Conservation (phyloP, 2,329 filamentous ascomycete genomes). For the Verticillium dahliae region DNA sequence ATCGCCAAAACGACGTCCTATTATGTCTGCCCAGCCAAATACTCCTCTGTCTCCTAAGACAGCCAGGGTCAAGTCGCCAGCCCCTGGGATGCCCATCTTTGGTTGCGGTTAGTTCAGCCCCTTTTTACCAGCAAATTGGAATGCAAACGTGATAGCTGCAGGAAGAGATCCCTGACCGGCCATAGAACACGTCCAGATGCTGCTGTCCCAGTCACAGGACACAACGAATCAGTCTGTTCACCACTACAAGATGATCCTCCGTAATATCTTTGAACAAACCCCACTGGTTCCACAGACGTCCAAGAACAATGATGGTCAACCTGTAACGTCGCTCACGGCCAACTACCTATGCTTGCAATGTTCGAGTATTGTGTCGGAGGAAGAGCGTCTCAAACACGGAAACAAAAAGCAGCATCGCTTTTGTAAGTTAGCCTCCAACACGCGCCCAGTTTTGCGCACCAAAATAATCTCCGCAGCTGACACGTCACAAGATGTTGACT, state of each 20-base stretch:
- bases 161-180: slow-evolving; percentile 3
- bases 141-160: slow-evolving; percentile 4
- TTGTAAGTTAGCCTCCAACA: slow-evolving; percentile 42
- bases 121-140: not conserved
- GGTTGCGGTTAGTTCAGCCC: slow-evolving; percentile 51
- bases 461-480: slow-evolving; percentile 14
- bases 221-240: slow-evolving; percentile 62
- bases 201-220: slow-evolving; percentile 55
- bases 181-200: slow-evolving; percentile 64
- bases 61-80: slow-evolving; percentile 52
- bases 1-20: not conserved
- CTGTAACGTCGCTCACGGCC: slow-evolving; percentile 56
- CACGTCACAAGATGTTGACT: slow-evolving; percentile 61
- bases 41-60: slow-evolving; percentile 49
- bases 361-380: slow-evolving; percentile 58
- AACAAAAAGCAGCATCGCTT: slow-evolving; percentile 66
- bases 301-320: slow-evolving; percentile 47
- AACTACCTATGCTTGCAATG: slow-evolving; percentile 72
- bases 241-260: slow-evolving; percentile 66
- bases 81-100: slow-evolving; percentile 53
- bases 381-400: slow-evolving; percentile 61
- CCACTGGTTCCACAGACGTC: slow-evolving; percentile 61
- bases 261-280: slow-evolving; percentile 62
- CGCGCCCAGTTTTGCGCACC: not conserved
- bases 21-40: slow-evolving; percentile 39